Percentiles rank a stretch among this genome's conserved stretches.
These are phyloP conservation scores for Hyphopichia homilentoma DNA, from an alignment of 805 yeast genomes.

Conservation along the genomic window DNA sequence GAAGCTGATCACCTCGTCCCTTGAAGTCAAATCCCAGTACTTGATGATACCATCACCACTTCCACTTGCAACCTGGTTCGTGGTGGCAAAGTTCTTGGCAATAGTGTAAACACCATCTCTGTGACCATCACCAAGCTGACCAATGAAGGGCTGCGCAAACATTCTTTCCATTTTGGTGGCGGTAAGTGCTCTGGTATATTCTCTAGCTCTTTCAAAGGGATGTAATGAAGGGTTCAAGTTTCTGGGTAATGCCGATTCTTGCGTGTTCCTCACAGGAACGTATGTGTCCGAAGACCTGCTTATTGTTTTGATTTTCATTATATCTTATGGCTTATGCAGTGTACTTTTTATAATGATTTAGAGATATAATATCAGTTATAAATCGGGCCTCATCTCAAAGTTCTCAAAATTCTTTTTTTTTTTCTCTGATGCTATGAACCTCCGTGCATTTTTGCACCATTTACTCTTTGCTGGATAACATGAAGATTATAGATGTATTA, in stretches of 20 bases:
- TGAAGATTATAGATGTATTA: too few species aligned
- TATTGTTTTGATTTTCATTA: slow-evolving; percentile 87
- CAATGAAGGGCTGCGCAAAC: slow-evolving; percentile 97
- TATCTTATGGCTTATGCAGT: too few species aligned
- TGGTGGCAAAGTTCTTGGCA: slow-evolving; percentile 68
- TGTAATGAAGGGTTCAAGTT: slow-evolving; percentile 92
- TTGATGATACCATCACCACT: slow-evolving; percentile 94
- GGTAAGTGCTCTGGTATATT: slow-evolving; percentile 88
- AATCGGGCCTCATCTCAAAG: too few species aligned
- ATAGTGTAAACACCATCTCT: slow-evolving; percentile 89
- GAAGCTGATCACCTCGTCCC: slow-evolving; percentile 71
- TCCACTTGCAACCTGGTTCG: slow-evolving; percentile 82
- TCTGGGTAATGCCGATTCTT: slow-evolving; percentile 81
- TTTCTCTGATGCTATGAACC: too few species aligned
- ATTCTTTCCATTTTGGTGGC: slow-evolving; percentile 94
- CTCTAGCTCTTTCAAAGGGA: slow-evolving; percentile 96
- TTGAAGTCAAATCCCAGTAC: slow-evolving; percentile 84
- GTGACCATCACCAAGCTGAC: slow-evolving; percentile 93
- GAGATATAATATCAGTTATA: too few species aligned
- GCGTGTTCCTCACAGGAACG: slow-evolving; percentile 88
- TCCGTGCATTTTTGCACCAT: too few species aligned
- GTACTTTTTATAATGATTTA: too few species aligned
- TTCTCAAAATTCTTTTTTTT: slow-evolving; percentile 1
- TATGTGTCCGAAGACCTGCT: slow-evolving; percentile 88
- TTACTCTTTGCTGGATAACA: too few species aligned